Conservation (phyloP, 306 rosid species). For the Fragaria nilgerrensis region DNA sequence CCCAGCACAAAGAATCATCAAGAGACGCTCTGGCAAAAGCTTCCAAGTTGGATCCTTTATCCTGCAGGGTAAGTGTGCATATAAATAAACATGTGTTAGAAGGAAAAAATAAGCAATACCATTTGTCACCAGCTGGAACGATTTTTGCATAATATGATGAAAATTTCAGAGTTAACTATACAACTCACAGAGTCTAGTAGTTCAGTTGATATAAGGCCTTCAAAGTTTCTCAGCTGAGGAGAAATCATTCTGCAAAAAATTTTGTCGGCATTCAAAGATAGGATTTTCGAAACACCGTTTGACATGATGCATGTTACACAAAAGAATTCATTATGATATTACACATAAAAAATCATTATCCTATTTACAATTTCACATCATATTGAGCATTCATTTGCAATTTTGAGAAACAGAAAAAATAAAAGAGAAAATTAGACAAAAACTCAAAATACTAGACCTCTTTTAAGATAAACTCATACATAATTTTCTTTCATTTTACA, state of each 20-base stretch:
- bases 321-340: background rate
- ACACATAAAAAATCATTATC: too few relatives aligned
- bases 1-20: conserved; percentile 58
- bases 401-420: too few relatives aligned
- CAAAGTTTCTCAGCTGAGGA: conserved; percentile 50
- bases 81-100: too few relatives aligned
- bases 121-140: background rate
- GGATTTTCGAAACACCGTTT: too few relatives aligned
- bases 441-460: too few relatives aligned
- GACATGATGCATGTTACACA: background rate
- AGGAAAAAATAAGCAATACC: too few relatives aligned
- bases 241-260: conserved; percentile 42
- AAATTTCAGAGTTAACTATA: conserved; percentile 11
- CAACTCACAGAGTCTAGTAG: conserved; percentile 43
- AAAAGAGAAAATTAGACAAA: too few relatives aligned
- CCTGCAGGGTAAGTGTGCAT: conserved; percentile 33
- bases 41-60: conserved; percentile 44
- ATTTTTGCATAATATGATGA: background rate
- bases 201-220: conserved; percentile 43
- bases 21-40: conserved; percentile 22
- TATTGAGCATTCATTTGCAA: background rate
- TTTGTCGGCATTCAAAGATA: background rate
- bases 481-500: too few relatives aligned
- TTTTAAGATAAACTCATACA: too few relatives aligned
- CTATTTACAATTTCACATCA: background rate